Percentiles rank a stretch among this genome's conserved stretches.
Evolutionary conservation across 176 grass and related monocot species (phyloP).

Genomic region (Leersia perrieri): DNA sequence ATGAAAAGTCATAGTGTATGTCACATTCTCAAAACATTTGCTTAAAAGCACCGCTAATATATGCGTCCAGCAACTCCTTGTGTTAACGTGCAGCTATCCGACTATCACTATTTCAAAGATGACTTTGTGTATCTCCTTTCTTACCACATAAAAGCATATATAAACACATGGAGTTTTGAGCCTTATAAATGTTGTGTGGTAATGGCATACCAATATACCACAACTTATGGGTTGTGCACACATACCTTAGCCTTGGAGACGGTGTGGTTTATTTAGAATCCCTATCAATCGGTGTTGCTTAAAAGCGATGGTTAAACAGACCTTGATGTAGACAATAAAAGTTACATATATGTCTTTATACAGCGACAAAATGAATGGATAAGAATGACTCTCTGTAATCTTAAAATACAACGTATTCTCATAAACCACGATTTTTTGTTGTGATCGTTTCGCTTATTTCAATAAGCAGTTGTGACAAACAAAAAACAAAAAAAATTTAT

Average conservation of each 20-base stretch:
- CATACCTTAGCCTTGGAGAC: too few relatives aligned
- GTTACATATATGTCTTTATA: neutral
- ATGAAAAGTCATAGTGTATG: too few relatives aligned
- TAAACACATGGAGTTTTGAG: neutral
- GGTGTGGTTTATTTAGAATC: neutral
- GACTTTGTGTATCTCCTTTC: neutral
- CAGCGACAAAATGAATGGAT: neutral
- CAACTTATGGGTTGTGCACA: too few relatives aligned
- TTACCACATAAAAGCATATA: neutral
- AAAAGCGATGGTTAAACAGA: constrained; percentile 24
- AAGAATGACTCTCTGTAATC: neutral
- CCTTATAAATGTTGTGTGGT: neutral
- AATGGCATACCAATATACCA: too few relatives aligned
- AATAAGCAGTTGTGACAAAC: too few relatives aligned
- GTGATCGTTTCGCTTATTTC: too few relatives aligned
- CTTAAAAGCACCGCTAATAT: too few relatives aligned
- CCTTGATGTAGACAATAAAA: neutral
- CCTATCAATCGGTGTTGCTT: neutral
- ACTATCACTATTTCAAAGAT: neutral
- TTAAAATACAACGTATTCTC: too few relatives aligned
- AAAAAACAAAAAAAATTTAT: too few relatives aligned
- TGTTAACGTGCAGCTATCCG: neutral
- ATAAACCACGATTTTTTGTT: too few relatives aligned
- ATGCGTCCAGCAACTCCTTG: too few relatives aligned
- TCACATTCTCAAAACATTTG: too few relatives aligned